Base-by-base conservation (phyloP, 148 eudicot species). In the Heliosperma pusillum region DNA sequence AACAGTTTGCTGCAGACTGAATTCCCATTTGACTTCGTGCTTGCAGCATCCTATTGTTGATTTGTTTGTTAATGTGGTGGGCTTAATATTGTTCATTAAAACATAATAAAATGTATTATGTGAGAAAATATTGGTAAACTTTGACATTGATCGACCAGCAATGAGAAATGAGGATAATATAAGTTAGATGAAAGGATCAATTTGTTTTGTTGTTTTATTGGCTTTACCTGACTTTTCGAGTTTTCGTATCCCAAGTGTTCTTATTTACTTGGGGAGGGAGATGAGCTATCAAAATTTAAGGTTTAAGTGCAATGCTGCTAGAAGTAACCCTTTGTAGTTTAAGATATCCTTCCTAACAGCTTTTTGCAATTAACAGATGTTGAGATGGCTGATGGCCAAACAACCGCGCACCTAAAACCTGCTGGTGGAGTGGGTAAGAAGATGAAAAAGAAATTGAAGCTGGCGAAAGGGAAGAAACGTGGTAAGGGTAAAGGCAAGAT, bases 401-500 rank as follows among this genome's bases (percentile, higher is more conserved):
- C 30, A 60, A 71, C 74, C 3, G 85, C 56, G 40, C 72, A 68
- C 64, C 80, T 93, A 60, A 93, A 88, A 82, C 91, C 98, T 66
- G 57, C 71, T n/a, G 81, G 86, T 40, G 79, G 79, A 64, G 81
- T 88, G n/a, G 92, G 96, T 22, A 93, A 87, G 85, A 93, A 85
- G 80, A 52, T 87, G 88, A 93, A 84, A 64, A 93, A 87, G 97
- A 93, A 88, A 78, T 70, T 93, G 62, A 84, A 88, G 83, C 45
- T 93, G 52, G 92, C 80, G 70, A 91, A 86, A 75, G 83, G 79
- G 74, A 88, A 86, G 70, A 70, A 62, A 6, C 84, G 76, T n/a
- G 93, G 92, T 75, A 91, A 91, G 88, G 93, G 92, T 76, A 91
- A 91, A 86, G 96, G 93, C 77, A 91, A 88, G 82, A 87, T 93